Percentiles rank a stretch among this genome's conserved stretches.
Evolutionary conservation across 2,329 filamentous ascomycete species (phyloP).

Genomic region (Polytolypa hystricis): DNA sequence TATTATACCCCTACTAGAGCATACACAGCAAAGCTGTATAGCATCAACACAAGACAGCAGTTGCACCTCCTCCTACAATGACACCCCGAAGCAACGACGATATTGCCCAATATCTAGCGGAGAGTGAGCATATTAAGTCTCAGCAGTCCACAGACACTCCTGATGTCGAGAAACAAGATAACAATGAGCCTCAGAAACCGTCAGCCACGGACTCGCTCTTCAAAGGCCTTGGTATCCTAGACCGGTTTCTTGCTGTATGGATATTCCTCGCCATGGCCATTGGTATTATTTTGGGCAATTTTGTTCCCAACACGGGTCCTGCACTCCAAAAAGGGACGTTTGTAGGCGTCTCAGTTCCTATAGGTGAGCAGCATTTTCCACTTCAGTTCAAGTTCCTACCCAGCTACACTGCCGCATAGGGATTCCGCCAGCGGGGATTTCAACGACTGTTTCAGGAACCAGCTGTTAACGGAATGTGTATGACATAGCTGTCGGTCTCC

Average conservation of each 20-base stretch:
- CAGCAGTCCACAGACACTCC: too few species aligned
- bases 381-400: slow-evolving; percentile 11
- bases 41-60: too few species aligned
- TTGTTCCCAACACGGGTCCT: slow-evolving; percentile 51
- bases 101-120: too few species aligned
- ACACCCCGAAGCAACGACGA: too few species aligned
- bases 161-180: slow-evolving; percentile 1
- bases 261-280: slow-evolving; percentile 68
- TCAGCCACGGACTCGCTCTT: slow-evolving; percentile 18
- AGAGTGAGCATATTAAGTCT: too few species aligned
- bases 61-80: too few species aligned
- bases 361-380: slow-evolving; percentile 36
- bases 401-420: too few species aligned
- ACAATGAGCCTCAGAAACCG: neutral
- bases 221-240: slow-evolving; percentile 47
- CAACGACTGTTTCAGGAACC: too few species aligned
- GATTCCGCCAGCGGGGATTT: too few species aligned
- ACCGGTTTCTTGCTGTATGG: slow-evolving; percentile 58
- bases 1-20: too few species aligned
- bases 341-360: slow-evolving; percentile 57
- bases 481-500: slow-evolving; percentile 56
- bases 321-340: slow-evolving; percentile 61
- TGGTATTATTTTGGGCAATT: slow-evolving; percentile 66
- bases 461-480: neutral
- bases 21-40: too few species aligned